phyloP scores from a whole-genome alignment of 2,329 filamentous ascomycete genomes.

The Fusarium irregulare region DNA sequence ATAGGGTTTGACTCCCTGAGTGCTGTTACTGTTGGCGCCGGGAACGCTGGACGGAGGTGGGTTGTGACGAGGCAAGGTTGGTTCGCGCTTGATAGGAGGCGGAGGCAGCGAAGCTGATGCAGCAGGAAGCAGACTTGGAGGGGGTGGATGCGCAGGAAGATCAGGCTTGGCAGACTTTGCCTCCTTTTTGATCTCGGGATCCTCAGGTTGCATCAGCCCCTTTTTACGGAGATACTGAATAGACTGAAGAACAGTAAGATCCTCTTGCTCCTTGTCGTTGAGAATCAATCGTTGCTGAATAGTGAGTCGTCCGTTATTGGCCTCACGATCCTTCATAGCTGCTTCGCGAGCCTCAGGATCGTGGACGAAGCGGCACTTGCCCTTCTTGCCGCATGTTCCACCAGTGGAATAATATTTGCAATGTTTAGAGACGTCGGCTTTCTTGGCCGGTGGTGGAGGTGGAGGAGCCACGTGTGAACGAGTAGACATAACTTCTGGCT shows the following conservation, averaged over 20 bases:
- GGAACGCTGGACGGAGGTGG: conserved; percentile 47
- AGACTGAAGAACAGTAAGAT: conserved; percentile 72
- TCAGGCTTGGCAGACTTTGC: conserved; percentile 31
- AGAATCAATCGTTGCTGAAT: conserved; percentile 73
- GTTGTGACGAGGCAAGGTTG: conserved; percentile 49
- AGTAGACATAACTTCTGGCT: conserved; percentile 69
- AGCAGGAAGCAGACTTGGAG: conserved; percentile 53
- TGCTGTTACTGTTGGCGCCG: conserved; percentile 48
- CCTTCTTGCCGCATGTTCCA: conserved; percentile 76
- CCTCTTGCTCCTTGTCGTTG: conserved; percentile 76
- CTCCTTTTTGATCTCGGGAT: conserved; percentile 32
- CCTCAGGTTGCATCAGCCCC: conserved; percentile 58
- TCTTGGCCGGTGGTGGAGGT: conserved; percentile 61
- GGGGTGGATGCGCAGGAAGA: conserved; percentile 32
- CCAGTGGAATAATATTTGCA: conserved; percentile 79
- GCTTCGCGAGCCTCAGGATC: conserved; percentile 72
- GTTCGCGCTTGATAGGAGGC: conserved; percentile 50
- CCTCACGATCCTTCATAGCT: conserved; percentile 71
- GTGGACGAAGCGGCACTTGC: conserved; percentile 80
- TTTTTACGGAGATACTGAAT: conserved; percentile 73
- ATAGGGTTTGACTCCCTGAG: conserved; percentile 50
- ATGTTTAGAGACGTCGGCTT: conserved; percentile 71
- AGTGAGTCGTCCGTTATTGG: conserved; percentile 73
- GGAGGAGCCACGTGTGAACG: conserved; percentile 51
- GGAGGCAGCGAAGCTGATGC: conserved; percentile 54